Evolutionary conservation across 371 early-diverging fungal genomes (phyloP), one percentile per base, ranked within the genome.

Genomic region (Rhizopus stolonifer): DNA sequence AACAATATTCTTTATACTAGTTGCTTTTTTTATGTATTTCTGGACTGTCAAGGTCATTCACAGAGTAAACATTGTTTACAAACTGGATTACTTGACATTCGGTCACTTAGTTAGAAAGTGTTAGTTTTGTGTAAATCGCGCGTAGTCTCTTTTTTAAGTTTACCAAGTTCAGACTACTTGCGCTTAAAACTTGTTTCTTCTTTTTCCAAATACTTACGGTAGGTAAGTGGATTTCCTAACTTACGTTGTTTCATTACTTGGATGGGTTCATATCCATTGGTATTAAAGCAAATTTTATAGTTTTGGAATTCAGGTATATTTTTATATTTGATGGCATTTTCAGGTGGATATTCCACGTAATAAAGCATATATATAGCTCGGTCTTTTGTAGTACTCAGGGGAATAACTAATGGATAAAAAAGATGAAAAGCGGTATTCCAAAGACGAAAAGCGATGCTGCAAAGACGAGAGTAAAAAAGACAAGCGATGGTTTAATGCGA

Each of bases 331-430:
- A 21, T 45, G 31, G 42, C 49, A 24, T 42, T 57, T 51, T 56
- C 49, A 29, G 42, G 29, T 26, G 50, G 42, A 42, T 45, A 45
- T 25, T 56, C 45, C 3, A 56, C 55, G 44, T 50, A 49, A 31
- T 47, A 49, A 51, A 45, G 44, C 56, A 49, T 56, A 49, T 45
- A 56, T 25, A 49, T 56, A 10, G 43, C 49, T 43, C 43, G 43
- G 22, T 49, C 22, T 55, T 36, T 54, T 47, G 29, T 33, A 18
- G 19, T 48, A 34, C 17, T 10, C 34, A 48, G 14, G 10, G 14
- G 14, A 48, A 48, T 21, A 31, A n/a, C 34, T 48, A 4, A 24
- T 46, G 14, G 18, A 26, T 17, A 46, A 48, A 19, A 48, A 48
- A 48, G 22, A 32, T 17, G 26, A 48, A 18, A 48, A 48, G 17